Conservation (phyloP, 202 grass and related monocot genomes). For the Panicum hallii region DNA sequence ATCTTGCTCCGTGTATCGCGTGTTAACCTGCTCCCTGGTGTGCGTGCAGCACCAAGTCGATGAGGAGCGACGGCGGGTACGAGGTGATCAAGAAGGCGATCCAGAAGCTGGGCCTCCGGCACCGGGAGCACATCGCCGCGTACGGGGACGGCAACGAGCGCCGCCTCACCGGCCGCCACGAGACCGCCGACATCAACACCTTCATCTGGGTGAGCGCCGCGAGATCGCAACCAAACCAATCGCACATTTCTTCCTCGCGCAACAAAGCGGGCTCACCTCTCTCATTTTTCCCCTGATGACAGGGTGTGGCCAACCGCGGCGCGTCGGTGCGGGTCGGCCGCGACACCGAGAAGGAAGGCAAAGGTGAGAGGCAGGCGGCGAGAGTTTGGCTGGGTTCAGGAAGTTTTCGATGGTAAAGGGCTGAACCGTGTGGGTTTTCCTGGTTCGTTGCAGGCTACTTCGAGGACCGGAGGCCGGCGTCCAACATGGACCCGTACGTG, state of each 20-base stretch:
- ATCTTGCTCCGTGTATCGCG: background rate
- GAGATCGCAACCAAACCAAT: background rate
- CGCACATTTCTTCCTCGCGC: background rate
- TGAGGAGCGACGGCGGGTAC: constrained; percentile 83
- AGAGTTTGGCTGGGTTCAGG: background rate
- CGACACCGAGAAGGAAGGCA: constrained; percentile 78
- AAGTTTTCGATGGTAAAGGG: background rate
- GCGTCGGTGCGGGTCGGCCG: constrained; percentile 85
- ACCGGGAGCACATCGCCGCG: constrained; percentile 89
- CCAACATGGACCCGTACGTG: constrained; percentile 89
- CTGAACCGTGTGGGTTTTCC: background rate
- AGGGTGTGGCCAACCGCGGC: constrained; percentile 87
- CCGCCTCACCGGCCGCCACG: constrained; percentile 89
- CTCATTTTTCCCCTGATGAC: background rate
- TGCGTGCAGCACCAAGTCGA: constrained; percentile 73
- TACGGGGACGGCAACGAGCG: constrained; percentile 94
- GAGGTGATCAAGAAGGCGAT: constrained; percentile 85
- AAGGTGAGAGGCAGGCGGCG: constrained; percentile 43
- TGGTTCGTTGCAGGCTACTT: constrained; percentile 62
- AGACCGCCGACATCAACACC: constrained; percentile 95
- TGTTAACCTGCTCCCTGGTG: background rate
- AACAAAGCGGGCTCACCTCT: too few species aligned
- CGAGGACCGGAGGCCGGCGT: constrained; percentile 81
- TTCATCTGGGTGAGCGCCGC: constrained; percentile 62
- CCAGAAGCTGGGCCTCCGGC: constrained; percentile 64